A percentile compares a stretch with the other conserved stretches of the same genome.
Conservation (phyloP, 176 grass and related monocot genomes). For the Metroxylon sagu region DNA sequence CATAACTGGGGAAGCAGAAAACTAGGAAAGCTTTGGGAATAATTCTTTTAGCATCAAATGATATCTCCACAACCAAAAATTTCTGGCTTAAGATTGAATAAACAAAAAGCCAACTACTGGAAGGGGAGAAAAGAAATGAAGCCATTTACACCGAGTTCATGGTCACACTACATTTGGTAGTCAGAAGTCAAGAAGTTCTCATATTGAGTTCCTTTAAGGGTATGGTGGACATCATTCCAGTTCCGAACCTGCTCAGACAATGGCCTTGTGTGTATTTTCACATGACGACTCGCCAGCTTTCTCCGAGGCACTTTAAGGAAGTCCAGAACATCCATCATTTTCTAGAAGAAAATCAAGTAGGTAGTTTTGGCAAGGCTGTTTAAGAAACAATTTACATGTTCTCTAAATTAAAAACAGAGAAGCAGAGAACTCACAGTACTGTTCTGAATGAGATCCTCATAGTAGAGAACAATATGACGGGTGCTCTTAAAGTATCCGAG, state of each 20-base stretch:
- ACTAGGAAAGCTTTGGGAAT: too few relatives aligned
- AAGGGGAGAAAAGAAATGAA: background rate
- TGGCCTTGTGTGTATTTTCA: constrained; percentile 77
- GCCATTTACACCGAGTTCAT: constrained; percentile 4
- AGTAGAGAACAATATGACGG: constrained; percentile 55
- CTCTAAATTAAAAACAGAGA: background rate
- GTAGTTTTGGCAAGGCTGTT: background rate
- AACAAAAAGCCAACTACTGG: too few relatives aligned
- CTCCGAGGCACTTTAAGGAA: constrained; percentile 52
- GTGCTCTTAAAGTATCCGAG: constrained; percentile 48
- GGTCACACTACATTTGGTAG: constrained; percentile 24
- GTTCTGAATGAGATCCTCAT: constrained; percentile 67
- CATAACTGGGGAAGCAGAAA: too few relatives aligned
- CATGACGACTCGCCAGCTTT: constrained; percentile 52
- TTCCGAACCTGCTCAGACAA: constrained; percentile 60
- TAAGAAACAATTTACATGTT: background rate
- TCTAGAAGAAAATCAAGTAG: constrained; percentile 24
- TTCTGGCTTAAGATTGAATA: too few relatives aligned
- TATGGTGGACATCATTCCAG: constrained; percentile 64
- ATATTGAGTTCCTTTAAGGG: constrained; percentile 58
- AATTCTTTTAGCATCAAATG: too few relatives aligned
- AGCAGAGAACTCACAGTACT: constrained; percentile 42
- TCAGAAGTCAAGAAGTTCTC: constrained; percentile 64
- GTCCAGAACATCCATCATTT: constrained; percentile 57
- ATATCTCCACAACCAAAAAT: too few relatives aligned